These are phyloP conservation scores for Lindgomyces ingoldianus DNA, from an alignment of 495 filamentous ascomycete genomes.

Conservation along the genomic window DNA sequence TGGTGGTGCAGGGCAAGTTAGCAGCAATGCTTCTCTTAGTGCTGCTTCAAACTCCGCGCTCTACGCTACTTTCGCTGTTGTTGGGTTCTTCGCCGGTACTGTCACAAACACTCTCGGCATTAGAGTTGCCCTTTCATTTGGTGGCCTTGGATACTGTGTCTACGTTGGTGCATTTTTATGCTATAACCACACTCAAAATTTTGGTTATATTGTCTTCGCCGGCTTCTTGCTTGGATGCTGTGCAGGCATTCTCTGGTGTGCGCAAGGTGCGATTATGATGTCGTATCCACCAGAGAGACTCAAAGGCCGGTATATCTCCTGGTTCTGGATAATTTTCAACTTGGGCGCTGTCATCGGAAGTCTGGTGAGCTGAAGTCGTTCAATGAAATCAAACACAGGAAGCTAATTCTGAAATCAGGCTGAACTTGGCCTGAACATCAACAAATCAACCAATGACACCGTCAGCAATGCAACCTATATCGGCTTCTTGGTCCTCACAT, in stretches of 20 bases:
- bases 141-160: slow-evolving; percentile 82
- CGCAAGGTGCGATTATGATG: slow-evolving; percentile 95
- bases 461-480: slow-evolving; percentile 84
- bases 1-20: slow-evolving; percentile 53
- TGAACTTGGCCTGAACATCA: slow-evolving; percentile 70
- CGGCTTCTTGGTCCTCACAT: slow-evolving; percentile 84
- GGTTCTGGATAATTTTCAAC: slow-evolving; percentile 96
- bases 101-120: slow-evolving; percentile 72
- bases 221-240: slow-evolving; percentile 66
- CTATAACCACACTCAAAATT: slow-evolving; percentile 73
- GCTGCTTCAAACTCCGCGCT: slow-evolving; percentile 44
- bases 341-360: slow-evolving; percentile 85
- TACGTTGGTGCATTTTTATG: slow-evolving; percentile 76
- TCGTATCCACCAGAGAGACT: slow-evolving; percentile 77
- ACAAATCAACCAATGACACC: slow-evolving; percentile 55
- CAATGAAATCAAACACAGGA: background rate
- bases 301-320: slow-evolving; percentile 85
- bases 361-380: slow-evolving; percentile 53
- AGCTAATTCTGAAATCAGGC: background rate
- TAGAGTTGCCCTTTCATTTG: slow-evolving; percentile 68
- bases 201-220: slow-evolving; percentile 58
- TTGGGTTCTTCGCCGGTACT: slow-evolving; percentile 57
- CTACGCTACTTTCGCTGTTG: slow-evolving; percentile 52
- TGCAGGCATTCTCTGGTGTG: slow-evolving; percentile 85
- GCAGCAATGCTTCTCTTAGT: slow-evolving; percentile 44